A percentile compares a stretch with the other conserved stretches of the same genome.
phyloP scores from a whole-genome alignment of 2,329 filamentous ascomycete genomes.

The Ilyonectria robusta region DNA sequence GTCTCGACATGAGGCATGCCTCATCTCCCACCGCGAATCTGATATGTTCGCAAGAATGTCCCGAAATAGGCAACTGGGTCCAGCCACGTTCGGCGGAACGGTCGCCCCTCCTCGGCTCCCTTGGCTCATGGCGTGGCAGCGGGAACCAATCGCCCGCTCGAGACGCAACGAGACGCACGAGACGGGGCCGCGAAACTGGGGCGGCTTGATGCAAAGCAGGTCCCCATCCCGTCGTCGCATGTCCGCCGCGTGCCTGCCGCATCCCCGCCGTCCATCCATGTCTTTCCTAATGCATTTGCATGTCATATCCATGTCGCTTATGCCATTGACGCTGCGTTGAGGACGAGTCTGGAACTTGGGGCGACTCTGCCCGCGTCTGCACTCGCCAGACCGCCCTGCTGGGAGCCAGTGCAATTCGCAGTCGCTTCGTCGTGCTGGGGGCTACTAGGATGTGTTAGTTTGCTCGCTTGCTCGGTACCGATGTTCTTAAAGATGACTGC shows the following conservation, averaged over 20 bases:
- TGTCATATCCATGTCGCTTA: neutral
- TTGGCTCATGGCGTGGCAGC: conserved; percentile 40
- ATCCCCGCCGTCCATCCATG: neutral
- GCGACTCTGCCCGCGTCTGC: neutral
- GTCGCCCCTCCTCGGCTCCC: conserved; percentile 29
- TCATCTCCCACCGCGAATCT: conserved; percentile 28
- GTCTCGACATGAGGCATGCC: conserved; percentile 23
- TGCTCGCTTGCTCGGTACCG: conserved; percentile 15
- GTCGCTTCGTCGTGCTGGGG: neutral
- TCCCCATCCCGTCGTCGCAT: conserved; percentile 11
- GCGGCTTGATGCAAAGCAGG: conserved; percentile 23
- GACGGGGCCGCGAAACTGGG: conserved; percentile 30
- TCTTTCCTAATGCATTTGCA: conserved; percentile 17
- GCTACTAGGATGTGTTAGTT: neutral
- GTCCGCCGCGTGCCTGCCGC: conserved; percentile 16
- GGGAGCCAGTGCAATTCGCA: neutral
- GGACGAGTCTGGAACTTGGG: conserved; percentile 6
- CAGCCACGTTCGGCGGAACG: conserved; percentile 37
- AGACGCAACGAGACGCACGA: conserved; percentile 4
- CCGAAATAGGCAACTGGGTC: conserved; percentile 48
- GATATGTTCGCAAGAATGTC: conserved; percentile 51
- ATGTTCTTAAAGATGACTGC: conserved; percentile 13
- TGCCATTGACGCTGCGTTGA: neutral
- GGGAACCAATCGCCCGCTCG: conserved; percentile 43
- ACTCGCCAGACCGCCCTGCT: neutral